phyloP scores from a whole-genome alignment of 768 basidiomycete species.

The Termitomyces bulborhizus region DNA sequence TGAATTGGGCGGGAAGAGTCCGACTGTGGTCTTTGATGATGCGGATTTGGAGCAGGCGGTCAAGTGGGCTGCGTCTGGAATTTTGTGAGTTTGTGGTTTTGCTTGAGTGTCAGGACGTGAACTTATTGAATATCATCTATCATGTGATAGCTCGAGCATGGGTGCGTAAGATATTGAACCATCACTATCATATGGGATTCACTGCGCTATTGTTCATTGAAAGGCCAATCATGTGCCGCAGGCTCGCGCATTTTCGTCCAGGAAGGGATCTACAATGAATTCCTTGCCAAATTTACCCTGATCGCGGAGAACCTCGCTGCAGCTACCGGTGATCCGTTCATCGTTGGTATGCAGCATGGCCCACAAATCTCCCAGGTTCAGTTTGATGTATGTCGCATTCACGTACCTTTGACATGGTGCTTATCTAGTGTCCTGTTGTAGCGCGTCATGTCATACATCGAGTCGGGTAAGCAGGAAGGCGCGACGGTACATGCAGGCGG shows the following conservation, averaged over 20 bases:
- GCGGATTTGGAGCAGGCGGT: conserved; percentile 69
- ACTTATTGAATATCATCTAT: not conserved
- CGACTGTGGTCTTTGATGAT: conserved; percentile 67
- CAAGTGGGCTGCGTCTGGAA: conserved; percentile 60
- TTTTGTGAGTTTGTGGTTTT: conserved; percentile 48
- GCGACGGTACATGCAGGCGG: conserved; percentile 62
- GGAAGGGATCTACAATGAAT: conserved; percentile 71
- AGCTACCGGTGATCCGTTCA: conserved; percentile 61
- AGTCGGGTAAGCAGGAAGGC: conserved; percentile 66
- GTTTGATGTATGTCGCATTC: conserved; percentile 38
- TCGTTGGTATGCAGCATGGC: conserved; percentile 50
- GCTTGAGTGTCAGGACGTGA: too few species aligned
- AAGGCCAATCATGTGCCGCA: conserved; percentile 65
- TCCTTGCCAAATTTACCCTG: conserved; percentile 52
- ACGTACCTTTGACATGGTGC: not conserved
- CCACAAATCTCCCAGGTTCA: conserved; percentile 70
- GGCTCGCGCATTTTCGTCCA: conserved; percentile 85
- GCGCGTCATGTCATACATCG: conserved; percentile 70
- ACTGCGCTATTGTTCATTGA: not conserved
- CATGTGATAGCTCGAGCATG: conserved; percentile 14
- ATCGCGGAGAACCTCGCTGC: conserved; percentile 41
- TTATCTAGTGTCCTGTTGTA: conserved; percentile 15
- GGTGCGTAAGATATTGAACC: conserved; percentile 26
- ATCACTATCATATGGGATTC: too few species aligned
- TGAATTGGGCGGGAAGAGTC: conserved; percentile 77